Evolutionary conservation across 306 rosid species (phyloP).

Genomic region (Trifolium dubium): DNA sequence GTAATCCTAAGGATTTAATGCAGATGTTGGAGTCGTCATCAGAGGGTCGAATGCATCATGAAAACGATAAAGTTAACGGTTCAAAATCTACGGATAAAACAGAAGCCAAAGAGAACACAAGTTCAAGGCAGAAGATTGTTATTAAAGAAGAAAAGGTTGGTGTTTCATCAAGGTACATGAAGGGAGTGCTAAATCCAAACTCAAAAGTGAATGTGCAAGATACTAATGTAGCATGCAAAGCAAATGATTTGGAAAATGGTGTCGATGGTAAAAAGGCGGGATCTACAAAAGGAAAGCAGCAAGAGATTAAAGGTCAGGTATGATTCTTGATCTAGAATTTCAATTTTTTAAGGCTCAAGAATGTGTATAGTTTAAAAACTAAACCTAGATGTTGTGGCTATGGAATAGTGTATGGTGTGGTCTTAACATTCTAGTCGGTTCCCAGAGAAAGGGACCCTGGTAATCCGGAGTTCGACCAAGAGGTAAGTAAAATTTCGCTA

Average conservation of each 20-base stretch:
- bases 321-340: conserved; percentile 40
- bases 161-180: conserved; percentile 93
- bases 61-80: conserved; percentile 40
- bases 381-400: background rate
- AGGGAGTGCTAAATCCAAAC: conserved; percentile 60
- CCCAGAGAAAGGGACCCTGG: too few species aligned
- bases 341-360: conserved; percentile 14
- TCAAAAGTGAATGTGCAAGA: conserved; percentile 52
- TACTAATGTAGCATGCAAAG: conserved; percentile 52
- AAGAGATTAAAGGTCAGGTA: conserved; percentile 86
- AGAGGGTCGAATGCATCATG: conserved; percentile 44
- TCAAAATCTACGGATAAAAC: conserved; percentile 44
- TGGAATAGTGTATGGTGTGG: background rate
- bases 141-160: conserved; percentile 81
- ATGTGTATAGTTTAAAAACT: background rate
- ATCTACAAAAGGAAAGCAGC: conserved; percentile 63
- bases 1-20: conserved; percentile 93
- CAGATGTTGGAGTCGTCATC: conserved; percentile 80
- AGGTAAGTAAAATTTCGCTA: too few species aligned
- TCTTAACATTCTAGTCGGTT: too few species aligned
- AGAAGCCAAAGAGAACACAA: conserved; percentile 58
- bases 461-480: too few species aligned
- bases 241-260: conserved; percentile 61
- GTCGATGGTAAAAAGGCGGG: conserved; percentile 54
- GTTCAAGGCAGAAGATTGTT: conserved; percentile 65